Evolutionary conservation across 2,329 filamentous ascomycete genomes (phyloP), one percentile per base, ranked within the genome.

Genomic region (Diaporthe sp.): DNA sequence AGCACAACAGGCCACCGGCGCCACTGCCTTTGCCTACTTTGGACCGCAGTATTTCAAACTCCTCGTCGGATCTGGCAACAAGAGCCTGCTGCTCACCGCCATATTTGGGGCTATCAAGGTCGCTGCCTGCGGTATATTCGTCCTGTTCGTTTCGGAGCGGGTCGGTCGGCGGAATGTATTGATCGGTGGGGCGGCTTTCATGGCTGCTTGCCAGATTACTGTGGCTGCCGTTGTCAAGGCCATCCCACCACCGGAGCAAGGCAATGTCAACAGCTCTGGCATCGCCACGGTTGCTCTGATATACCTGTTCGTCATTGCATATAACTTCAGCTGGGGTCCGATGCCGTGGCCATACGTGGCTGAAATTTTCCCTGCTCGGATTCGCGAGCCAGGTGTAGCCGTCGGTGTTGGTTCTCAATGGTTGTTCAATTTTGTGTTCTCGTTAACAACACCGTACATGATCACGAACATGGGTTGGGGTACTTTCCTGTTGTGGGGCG

Each of bases 21-120:
- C 87, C 8, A 89, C 88, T 0, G 88, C 88, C 0, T 85, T 89
- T 77, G 87, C 87, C 17, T 89, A 89, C 79, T 89, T 88, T 71
- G 87, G 86, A 0, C 87, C 88, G 7, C 88, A 90, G 77, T 89
- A 89, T 80, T 89, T 90, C 79, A 84, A 85, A 28, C 80, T 89
- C 0, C 83, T 89, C 10, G 86, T 89, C 19, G 86, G 86, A 17
- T 78, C 81, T n/a, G 84, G 83, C 0, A 83, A 86, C 58, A 81
- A 83, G 47, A 84, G 84, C 57, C 82, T 90, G 7, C 79, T 90
- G 0, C 78, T 90, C 10, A 89, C 87, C 0, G 88, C 86, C 4
- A 86, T 89, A 71, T 90, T 89, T 76, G 88, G 88, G 17, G 86
- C 85, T 3, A 82, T 89, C 74, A 90, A 90, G 77, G 87, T 90